Percentiles rank a stretch among this genome's conserved stretches.
These are phyloP conservation scores for Eragrostis nindensis DNA, from an alignment of 176 grass and related monocot genomes.

Conservation along the genomic window DNA sequence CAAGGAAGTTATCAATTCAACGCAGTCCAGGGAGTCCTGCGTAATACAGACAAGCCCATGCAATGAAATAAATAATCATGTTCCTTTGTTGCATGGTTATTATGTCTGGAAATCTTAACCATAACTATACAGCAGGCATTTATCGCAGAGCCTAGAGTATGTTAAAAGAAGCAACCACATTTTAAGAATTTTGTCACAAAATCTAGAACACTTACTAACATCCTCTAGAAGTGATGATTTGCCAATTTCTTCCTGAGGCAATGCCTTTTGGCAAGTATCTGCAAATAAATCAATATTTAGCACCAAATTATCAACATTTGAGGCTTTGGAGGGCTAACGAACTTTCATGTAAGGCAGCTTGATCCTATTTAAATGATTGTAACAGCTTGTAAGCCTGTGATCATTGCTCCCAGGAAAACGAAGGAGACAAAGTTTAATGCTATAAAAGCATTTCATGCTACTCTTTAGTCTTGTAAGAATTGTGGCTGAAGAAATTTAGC, in stretches of 20 bases:
- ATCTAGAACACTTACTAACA: conserved; percentile 49
- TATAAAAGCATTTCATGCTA: not conserved
- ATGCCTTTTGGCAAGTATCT: conserved; percentile 68
- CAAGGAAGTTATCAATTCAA: conserved; percentile 4
- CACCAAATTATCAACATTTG: conserved; percentile 28
- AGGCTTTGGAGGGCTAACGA: not conserved
- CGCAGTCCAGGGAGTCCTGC: no score
- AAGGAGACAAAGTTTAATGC: not conserved
- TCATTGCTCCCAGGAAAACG: conserved; percentile 2
- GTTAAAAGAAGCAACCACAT: conserved; percentile 6
- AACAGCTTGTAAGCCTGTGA: conserved; percentile 17
- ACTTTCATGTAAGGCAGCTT: conserved; percentile 9
- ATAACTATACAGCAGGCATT: not conserved
- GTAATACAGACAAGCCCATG: not conserved
- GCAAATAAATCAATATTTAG: conserved; percentile 37
- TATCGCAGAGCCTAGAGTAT: conserved; percentile 21
- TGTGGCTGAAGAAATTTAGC: not conserved
- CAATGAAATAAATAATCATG: conserved; percentile 7
- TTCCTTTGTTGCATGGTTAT: no score
- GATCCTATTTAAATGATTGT: conserved; percentile 14
- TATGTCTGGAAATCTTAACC: not conserved
- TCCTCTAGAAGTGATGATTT: conserved; percentile 33
- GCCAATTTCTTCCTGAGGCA: conserved; percentile 45
- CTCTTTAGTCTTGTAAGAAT: conserved; percentile 13
- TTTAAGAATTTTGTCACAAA: not conserved